Evolutionary conservation across 2,329 filamentous ascomycete genomes (phyloP), one percentile per base, ranked within the genome.

Genomic region (Cladosporium sp.): DNA sequence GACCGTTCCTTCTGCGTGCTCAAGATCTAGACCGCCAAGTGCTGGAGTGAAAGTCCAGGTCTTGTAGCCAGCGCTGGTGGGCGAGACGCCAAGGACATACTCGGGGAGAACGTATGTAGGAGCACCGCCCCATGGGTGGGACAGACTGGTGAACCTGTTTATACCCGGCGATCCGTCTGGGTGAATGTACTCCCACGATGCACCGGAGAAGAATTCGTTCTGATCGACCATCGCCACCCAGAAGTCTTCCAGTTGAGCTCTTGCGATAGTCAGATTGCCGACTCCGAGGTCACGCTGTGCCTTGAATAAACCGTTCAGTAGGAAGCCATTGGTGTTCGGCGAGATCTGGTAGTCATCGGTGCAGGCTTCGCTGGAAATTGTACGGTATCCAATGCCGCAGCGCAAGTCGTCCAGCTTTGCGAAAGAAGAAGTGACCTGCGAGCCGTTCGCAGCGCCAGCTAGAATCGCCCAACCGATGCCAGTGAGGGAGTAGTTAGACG

Each of bases 281-380:
- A 68, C 65, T 3, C 64, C 66, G 3, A 73, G 66, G 46, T 72
- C 66, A 33, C 73, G 71, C 23, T 73, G 66, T 0, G 73, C 72
- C 28, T 70, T 61, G 58, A 79, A 73, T 0, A 82, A 69, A 0
- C 79, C 76, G 49, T 77, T 70, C 5, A 83, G 75, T 2, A 83
- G 71, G 67, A 82, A 82, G 1, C 80, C 79, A 14, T 76, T 79
- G 28, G 80, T 83, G 69, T 83, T 83, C 12, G 83, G 81, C 3
- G 80, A 82, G 14, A 76, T 64, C 23, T 71, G 37, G 2, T 67
- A 70, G 37, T 82, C 78, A 1, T 71, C 65, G 1, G 69, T 73
- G 12, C 68, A 66, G 1, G 69, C 61, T 8, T 72, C 69, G 23
- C 62, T 66, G 8, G 70, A 72, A 10, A 66, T 65, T n/a, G 74